Base-by-base conservation (phyloP, 1,284 basidiomycete genomes). In the Salmacisia buchloeana region DNA sequence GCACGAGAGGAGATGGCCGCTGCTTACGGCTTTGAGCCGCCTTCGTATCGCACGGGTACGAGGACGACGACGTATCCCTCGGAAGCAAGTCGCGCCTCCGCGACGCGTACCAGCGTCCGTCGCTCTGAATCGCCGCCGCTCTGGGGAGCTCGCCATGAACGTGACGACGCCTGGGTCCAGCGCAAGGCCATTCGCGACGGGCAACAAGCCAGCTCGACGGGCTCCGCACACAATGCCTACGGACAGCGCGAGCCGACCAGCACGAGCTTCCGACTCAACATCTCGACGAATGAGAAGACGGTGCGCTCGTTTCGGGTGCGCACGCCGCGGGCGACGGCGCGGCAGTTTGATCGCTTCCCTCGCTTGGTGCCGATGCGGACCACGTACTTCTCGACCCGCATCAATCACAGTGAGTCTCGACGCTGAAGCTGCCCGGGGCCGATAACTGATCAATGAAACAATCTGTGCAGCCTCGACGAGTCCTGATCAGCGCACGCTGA, bases 401-500 rank as follows among this genome's bases (percentile, higher is more conserved):
- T 54, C 49, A 54, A 54, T 54, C 49, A 54, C 21, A 54, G 49
- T 54, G 29, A 33, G 49, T 54, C 7, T 52, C 25, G 9, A n/a
- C n/a, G n/a, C n/a, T n/a, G n/a, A n/a, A n/a, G n/a, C n/a, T n/a
- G n/a, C n/a, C n/a, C n/a, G n/a, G n/a, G n/a, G n/a, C n/a, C n/a
- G n/a, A n/a, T n/a, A n/a, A n/a, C n/a, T n/a, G n/a, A n/a, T n/a
- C n/a, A n/a, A n/a, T n/a, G n/a, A n/a, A n/a, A n/a, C n/a, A n/a
- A n/a, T 33, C 7, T 2, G 10, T 31, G 1, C 4, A 54, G 49
- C 70, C 1, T 72, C 71, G 1, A 59, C 94, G 71, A 91, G 90
- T 1, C 90, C 90, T 0, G 89, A 92, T 73, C 89, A 89, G 0
- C 85, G 87, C 35, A 91, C 88, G 0, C 83, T 94, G 0, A 84